These are phyloP conservation scores for Fagus sylvatica DNA, from an alignment of 306 rosid genomes.

Conservation along the genomic window DNA sequence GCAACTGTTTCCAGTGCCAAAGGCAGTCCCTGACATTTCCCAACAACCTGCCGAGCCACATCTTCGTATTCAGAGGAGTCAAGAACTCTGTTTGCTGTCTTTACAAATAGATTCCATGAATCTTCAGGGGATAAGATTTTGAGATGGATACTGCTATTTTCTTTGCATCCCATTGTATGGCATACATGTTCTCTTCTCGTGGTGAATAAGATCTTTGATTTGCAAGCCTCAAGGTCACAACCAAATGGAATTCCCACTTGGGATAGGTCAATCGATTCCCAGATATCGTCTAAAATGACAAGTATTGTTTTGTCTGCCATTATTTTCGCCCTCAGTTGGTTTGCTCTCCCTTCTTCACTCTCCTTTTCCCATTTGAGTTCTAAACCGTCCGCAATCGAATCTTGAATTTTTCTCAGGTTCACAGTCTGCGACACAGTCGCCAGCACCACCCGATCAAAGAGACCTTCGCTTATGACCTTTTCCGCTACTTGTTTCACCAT, in stretches of 20 bases:
- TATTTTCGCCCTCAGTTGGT: background rate
- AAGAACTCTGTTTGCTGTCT: background rate
- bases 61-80: background rate
- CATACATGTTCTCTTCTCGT: constrained; percentile 1
- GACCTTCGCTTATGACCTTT: too few relatives aligned
- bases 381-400: background rate
- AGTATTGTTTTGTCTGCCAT: background rate
- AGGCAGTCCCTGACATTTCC: constrained; percentile 29
- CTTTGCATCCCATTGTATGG: constrained; percentile 2
- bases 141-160: background rate
- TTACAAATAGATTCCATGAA: constrained; percentile 22
- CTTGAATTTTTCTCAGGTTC: background rate
- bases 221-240: background rate
- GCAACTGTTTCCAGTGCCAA: constrained; percentile 24
- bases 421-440: background rate
- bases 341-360: background rate
- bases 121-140: background rate
- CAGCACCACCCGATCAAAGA: background rate
- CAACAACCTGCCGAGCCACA: constrained; percentile 7
- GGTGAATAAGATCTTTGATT: constrained; percentile 27
- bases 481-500: too few relatives aligned
- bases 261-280: background rate
- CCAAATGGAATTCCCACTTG: constrained; percentile 9
- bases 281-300: constrained; percentile 22
- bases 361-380: background rate